phyloP scores from a whole-genome alignment of 2,329 filamentous ascomycete species.

The Pseudophaeomoniella oleicola region DNA sequence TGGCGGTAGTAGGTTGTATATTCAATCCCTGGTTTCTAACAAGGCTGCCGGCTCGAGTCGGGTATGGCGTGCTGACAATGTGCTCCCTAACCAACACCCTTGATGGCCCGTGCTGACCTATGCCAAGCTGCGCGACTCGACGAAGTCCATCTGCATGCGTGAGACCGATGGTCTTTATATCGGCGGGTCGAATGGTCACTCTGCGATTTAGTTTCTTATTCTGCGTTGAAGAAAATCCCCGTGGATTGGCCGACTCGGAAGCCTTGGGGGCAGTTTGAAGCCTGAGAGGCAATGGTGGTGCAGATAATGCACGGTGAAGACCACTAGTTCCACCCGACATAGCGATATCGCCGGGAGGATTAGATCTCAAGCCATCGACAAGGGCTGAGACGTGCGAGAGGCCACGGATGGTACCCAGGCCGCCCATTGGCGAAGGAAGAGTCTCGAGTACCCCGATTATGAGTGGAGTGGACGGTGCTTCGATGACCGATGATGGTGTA shows the following conservation, averaged over 20 bases:
- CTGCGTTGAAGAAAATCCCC: neutral
- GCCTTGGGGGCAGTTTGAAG: neutral
- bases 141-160: conserved; percentile 2
- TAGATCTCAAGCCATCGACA: conserved; percentile 9
- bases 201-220: conserved; percentile 4
- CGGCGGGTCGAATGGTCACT: conserved; percentile 11
- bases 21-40: neutral
- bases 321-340: conserved; percentile 1
- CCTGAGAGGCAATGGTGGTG: conserved; percentile 5
- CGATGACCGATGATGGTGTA: neutral
- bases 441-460: conserved; percentile 7
- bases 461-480: conserved; percentile 5
- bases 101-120: neutral
- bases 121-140: neutral
- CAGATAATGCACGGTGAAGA: conserved; percentile 10
- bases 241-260: neutral
- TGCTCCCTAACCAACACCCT: conserved; percentile 8
- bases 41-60: conserved; percentile 8
- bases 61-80: conserved; percentile 13
- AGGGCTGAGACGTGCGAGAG: conserved; percentile 1
- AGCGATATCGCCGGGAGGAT: conserved; percentile 7
- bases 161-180: conserved; percentile 8
- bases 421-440: conserved; percentile 8
- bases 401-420: conserved; percentile 9
- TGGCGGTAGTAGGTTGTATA: neutral